Evolutionary conservation across 1,284 basidiomycete genomes (phyloP), one percentile per base, ranked within the genome.

Genomic region (Hypsizygus ulmarius): DNA sequence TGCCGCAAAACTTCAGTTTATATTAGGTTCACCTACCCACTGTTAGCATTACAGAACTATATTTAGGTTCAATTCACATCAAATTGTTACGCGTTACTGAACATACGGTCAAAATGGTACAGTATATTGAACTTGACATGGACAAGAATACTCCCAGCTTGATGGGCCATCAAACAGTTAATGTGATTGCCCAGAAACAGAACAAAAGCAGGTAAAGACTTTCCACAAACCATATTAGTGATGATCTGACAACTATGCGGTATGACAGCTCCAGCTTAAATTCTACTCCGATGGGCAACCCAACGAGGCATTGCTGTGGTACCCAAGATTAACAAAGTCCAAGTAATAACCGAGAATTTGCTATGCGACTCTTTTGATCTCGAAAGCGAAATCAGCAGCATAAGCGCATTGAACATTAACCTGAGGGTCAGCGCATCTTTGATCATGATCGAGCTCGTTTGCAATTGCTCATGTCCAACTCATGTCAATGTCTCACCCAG

Each of bases 231-330:
- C 21, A 16, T 8, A 9, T 11, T 19, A 18, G 9, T 15, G 8
- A 3, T 21, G 43, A 18, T 42, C 6, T 39, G 3, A 37, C 10
- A 15, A 16, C 4, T 16, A 11, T 12, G 10, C 5, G 11, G 19
- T 9, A 8, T 6, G 15, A 14, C 8, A 64, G 62, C 62, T 30
- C 53, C 71, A 6, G 71, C 69, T 7, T 71, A 72, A 64, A 75
- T 91, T 29, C 69, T 90, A 29, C 77, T 92, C 49, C 53, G 53
- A 42, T 54, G 53, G 53, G 50, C 53, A 6, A 54, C 53, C 14
- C 53, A 90, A 62, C 81, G 79, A 30, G 82, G 79, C 5, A 75
- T 92, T 51, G 86, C 85, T 33, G 86, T 93, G 39, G 81, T 93
- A 53, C 90, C 90, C 40, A 90, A 90, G 73, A 81, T 75, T 49